phyloP scores from a whole-genome alignment of 2,329 filamentous ascomycete species.

The Zymoseptoria crescenta region DNA sequence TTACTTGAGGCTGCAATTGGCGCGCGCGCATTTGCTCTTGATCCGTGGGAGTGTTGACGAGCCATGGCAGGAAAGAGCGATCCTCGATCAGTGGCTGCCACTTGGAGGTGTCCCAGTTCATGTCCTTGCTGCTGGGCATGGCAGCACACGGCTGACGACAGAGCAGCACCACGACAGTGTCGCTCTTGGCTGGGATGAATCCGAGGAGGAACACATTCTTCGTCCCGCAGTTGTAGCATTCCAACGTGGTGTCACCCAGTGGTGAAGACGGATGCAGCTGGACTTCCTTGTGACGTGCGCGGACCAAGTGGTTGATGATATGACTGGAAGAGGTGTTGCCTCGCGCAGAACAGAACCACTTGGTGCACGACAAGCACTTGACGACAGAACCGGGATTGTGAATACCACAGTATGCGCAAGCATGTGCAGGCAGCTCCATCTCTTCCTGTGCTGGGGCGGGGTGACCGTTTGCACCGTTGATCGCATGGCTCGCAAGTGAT shows the following conservation, averaged over 20 bases:
- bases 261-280: constrained; percentile 90
- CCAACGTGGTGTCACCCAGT: constrained; percentile 88
- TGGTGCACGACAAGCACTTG: constrained; percentile 90
- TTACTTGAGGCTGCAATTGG: constrained; percentile 87
- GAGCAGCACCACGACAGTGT: constrained; percentile 92
- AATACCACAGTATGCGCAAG: constrained; percentile 96
- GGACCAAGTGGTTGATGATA: constrained; percentile 95
- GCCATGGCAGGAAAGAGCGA: constrained; percentile 88
- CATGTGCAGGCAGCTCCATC: constrained; percentile 77
- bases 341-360: constrained; percentile 98
- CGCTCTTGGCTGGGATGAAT: constrained; percentile 97
- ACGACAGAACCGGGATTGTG: constrained; percentile 93
- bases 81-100: constrained; percentile 98
- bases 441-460: constrained; percentile 60
- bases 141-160: constrained; percentile 95
- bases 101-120: constrained; percentile 98
- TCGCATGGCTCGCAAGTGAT: constrained; percentile 70
- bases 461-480: constrained; percentile 63
- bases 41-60: constrained; percentile 80
- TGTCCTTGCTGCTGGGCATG: constrained; percentile 92
- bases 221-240: constrained; percentile 99
- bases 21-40: constrained; percentile 92
- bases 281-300: constrained; percentile 96
- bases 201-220: constrained; percentile 97
- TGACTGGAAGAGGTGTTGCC: constrained; percentile 95